These are phyloP conservation scores for Blumeria graminis DNA, from an alignment of 2,329 filamentous ascomycete genomes.

Conservation along the genomic window DNA sequence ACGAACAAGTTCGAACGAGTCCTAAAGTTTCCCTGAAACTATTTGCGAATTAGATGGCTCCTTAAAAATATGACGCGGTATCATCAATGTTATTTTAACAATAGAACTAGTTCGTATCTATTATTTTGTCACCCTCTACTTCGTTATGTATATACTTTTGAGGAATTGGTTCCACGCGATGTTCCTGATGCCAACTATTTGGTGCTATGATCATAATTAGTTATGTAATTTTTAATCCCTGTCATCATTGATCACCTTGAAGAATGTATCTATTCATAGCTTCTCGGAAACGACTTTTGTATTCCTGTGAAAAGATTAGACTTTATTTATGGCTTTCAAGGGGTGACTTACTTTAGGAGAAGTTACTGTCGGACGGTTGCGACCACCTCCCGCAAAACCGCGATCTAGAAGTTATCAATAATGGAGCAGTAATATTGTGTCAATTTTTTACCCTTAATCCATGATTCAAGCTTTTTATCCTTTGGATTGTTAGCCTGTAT, in stretches of 20 bases:
- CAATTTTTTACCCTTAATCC: slow-evolving; percentile 46
- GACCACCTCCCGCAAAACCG: slow-evolving; percentile 51
- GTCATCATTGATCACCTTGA: slow-evolving; percentile 9
- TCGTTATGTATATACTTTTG: background rate
- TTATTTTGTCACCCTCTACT: background rate
- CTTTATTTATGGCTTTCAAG: background rate
- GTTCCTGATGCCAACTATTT: slow-evolving; percentile 10
- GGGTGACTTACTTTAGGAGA: slow-evolving; percentile 51
- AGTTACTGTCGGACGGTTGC: slow-evolving; percentile 80
- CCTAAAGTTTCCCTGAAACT: too few relatives aligned
- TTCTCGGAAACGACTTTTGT: slow-evolving; percentile 84
- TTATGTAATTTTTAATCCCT: background rate
- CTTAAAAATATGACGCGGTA: too few relatives aligned
- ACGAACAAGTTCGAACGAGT: too few relatives aligned
- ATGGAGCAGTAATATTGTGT: background rate
- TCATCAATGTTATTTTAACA: too few relatives aligned
- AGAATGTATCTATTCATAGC: slow-evolving; percentile 70
- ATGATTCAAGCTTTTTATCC: slow-evolving; percentile 97
- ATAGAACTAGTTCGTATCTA: background rate
- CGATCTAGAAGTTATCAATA: slow-evolving; percentile 28
- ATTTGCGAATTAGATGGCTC: too few relatives aligned
- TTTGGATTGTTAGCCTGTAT: background rate
- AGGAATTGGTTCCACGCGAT: slow-evolving; percentile 1
- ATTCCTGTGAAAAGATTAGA: slow-evolving; percentile 24
- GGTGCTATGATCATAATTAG: slow-evolving; percentile 6